phyloP scores from a whole-genome alignment of 106 monocot genomes.

The Amphibolis antarctica region DNA sequence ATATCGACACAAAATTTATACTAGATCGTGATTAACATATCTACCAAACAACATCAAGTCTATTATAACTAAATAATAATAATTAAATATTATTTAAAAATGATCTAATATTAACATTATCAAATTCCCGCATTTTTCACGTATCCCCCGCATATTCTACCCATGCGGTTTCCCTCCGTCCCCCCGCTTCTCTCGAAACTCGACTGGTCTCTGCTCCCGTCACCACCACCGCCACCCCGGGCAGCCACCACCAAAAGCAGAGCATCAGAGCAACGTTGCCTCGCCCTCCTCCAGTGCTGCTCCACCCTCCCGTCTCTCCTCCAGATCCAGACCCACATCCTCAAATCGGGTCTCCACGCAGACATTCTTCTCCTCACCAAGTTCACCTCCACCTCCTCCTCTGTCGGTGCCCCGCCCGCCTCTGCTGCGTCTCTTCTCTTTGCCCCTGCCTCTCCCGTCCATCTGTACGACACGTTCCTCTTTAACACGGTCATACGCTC shows the following conservation, averaged over 20 bases:
- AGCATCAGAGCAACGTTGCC: slow-evolving; percentile 5
- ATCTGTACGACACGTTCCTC: slow-evolving; percentile 39
- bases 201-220: background rate
- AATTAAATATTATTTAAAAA: no score
- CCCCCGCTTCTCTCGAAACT: background rate
- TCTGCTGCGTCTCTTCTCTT: slow-evolving; percentile 20
- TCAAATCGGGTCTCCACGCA: slow-evolving; percentile 53
- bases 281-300: slow-evolving; percentile 37
- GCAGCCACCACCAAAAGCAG: background rate
- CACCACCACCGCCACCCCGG: background rate
- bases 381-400: slow-evolving; percentile 33
- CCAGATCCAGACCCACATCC: slow-evolving; percentile 36
- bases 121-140: no score
- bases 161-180: background rate
- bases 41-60: no score
- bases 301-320: slow-evolving; percentile 26
- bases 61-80: no score
- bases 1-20: no score
- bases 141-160: no score
- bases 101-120: no score
- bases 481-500: no score
- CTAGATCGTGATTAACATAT: no score
- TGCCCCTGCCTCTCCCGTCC: slow-evolving; percentile 14
- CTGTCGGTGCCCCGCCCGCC: slow-evolving; percentile 10
- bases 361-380: slow-evolving; percentile 47